Evolutionary conservation across 257 asterid genomes (phyloP), one percentile per base, ranked within the genome.

Genomic region (Lycium ferocissimum): DNA sequence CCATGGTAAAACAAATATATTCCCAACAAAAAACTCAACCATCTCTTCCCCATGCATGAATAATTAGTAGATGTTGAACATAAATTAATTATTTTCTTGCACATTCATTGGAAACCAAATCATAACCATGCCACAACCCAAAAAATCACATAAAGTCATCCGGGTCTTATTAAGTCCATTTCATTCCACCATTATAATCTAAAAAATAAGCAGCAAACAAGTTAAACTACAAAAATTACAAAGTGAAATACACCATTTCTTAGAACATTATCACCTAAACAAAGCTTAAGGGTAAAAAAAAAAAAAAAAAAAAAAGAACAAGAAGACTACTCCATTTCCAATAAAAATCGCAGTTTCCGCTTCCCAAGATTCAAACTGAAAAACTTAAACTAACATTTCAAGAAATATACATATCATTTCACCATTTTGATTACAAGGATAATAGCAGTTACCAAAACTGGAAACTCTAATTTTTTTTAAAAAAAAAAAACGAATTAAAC

Each of bases 31-130:
- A 51, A 76, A 22, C 62, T 76, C 81, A 76, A 22, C 11, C 22
- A 67, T 35, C 35, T 67, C 6, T 33, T 40, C 45, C 18, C 9
- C 56, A 56, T 17, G 7, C 79, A 47, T 43, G 10, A 43, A 37
- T n/a, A 43, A 72, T 12, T 61, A 73, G 7, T 11, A 13, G 3
- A 20, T 20, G 12, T 61, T 3, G 45, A 73, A 51, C 43, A 73
- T 20, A 47, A 47, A n/a, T 47, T 73, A 53, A 18, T 73, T 18
- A 73, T 10, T 73, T 40, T 73, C 81, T 73, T 73, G 81, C 61
- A 73, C 49, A 73, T 73, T 47, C 43, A 73, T 73, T 47, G 8
- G 79, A 73, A 73, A 47, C n/a, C n/a, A 47, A 49, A 73, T 11
- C 14, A 76, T 10, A 12, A 7, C 26, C 26, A 76, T 76, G 7